These are phyloP conservation scores for Jasminum sambac DNA, from an alignment of 257 asterid genomes.

Conservation along the genomic window DNA sequence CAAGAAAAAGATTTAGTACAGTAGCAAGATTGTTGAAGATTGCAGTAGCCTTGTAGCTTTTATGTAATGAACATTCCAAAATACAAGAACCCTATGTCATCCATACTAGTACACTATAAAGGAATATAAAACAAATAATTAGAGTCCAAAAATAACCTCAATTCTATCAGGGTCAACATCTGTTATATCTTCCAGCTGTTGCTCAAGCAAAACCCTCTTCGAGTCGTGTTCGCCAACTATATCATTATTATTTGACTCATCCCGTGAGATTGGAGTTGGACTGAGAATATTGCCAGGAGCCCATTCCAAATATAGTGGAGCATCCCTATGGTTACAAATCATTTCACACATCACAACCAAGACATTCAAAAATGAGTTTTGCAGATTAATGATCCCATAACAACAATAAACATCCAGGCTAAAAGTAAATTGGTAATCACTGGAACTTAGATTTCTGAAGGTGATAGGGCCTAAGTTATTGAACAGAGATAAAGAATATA, in stretches of 20 bases:
- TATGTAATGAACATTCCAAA: neutral
- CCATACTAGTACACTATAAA: neutral
- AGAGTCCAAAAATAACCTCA: constrained; percentile 55
- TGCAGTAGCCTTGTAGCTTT: neutral
- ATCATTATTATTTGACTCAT: constrained; percentile 31
- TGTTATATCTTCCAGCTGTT: constrained; percentile 52
- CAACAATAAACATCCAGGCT: neutral
- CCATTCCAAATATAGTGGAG: constrained; percentile 95
- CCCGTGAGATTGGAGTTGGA: constrained; percentile 35
- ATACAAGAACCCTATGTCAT: neutral
- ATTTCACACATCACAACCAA: constrained; percentile 23
- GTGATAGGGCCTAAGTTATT: neutral
- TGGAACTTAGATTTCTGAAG: neutral
- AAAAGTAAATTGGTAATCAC: neutral
- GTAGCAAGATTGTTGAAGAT: neutral
- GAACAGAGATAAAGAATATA: neutral
- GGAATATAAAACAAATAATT: constrained; percentile 4
- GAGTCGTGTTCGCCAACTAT: constrained; percentile 51
- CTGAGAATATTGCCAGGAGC: constrained; percentile 82
- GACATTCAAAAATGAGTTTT: neutral
- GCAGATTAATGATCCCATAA: neutral
- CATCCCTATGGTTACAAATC: constrained; percentile 54
- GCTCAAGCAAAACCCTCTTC: constrained; percentile 57
- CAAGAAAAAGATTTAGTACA: constrained; percentile 5
- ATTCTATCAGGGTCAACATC: constrained; percentile 83